Evolutionary conservation across 768 basidiomycete species (phyloP).

Genomic region (Boletus eberwhitei): DNA sequence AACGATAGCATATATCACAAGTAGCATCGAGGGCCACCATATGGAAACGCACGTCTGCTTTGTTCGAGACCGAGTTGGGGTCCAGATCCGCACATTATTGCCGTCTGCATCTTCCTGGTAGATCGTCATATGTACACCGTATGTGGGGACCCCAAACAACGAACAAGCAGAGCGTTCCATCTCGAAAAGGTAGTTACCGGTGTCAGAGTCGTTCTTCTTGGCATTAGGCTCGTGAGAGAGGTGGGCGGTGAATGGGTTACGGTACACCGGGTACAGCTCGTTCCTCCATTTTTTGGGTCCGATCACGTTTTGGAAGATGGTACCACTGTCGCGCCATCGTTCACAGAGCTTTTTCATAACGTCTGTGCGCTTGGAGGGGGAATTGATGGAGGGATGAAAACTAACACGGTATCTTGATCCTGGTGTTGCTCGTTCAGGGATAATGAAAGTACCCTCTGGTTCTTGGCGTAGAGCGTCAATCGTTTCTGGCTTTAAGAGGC

Average conservation of each 20-base stretch:
- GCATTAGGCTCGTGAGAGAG: slow-evolving; percentile 34
- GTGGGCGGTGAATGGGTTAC: slow-evolving; percentile 57
- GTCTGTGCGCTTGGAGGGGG: slow-evolving; percentile 54
- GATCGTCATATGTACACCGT: slow-evolving; percentile 88
- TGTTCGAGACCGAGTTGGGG: slow-evolving; percentile 77
- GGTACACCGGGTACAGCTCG: slow-evolving; percentile 80
- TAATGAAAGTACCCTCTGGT: slow-evolving; percentile 40
- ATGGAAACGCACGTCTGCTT: slow-evolving; percentile 75
- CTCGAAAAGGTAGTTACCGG: slow-evolving; percentile 72
- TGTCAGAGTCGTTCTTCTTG: slow-evolving; percentile 30
- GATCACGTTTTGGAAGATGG: slow-evolving; percentile 58
- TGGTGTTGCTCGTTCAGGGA: slow-evolving; percentile 32
- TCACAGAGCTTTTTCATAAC: slow-evolving; percentile 67
- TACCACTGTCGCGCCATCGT: slow-evolving; percentile 66
- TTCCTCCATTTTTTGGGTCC: slow-evolving; percentile 79
- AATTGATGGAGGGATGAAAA: slow-evolving; percentile 51
- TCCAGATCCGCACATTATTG: slow-evolving; percentile 63
- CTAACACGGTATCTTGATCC: slow-evolving; percentile 35
- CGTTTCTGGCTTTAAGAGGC: slow-evolving; percentile 57
- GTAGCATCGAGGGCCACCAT: background rate
- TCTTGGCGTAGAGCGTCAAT: slow-evolving; percentile 53
- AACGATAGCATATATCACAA: background rate
- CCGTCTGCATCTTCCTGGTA: slow-evolving; percentile 44
- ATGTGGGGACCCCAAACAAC: slow-evolving; percentile 86
- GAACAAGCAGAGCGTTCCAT: slow-evolving; percentile 89